Evolutionary conservation across 306 rosid species (phyloP).

Genomic region (Vigna reflexopilosa): DNA sequence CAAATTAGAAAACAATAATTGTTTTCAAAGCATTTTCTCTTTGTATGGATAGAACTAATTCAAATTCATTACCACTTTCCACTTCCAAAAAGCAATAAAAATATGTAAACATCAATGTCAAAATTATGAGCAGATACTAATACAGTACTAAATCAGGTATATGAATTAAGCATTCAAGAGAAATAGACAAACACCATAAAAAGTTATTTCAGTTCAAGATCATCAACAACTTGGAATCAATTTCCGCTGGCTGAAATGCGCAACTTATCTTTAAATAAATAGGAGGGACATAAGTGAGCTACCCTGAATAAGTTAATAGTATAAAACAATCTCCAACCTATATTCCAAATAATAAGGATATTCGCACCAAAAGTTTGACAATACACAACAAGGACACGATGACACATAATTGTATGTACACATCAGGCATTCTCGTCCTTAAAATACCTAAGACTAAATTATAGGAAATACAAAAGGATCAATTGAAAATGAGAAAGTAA

Average conservation of each 20-base stretch:
- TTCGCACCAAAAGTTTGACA: constrained; percentile 12
- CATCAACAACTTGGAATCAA: neutral
- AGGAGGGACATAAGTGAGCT: constrained; percentile 8
- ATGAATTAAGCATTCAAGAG: neutral
- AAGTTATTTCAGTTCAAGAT: neutral
- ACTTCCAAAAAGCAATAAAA: neutral
- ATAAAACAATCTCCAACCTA: constrained; percentile 8
- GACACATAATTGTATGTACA: neutral
- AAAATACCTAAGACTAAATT: constrained; percentile 16
- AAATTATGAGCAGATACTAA: constrained; percentile 3
- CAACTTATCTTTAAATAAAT: constrained; percentile 22
- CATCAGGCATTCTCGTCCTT: constrained; percentile 19
- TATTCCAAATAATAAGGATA: constrained; percentile 27
- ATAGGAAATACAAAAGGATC: neutral
- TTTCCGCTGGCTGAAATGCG: constrained; percentile 27
- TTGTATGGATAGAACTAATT: neutral
- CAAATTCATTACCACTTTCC: neutral
- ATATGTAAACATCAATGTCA: neutral
- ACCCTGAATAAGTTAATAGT: constrained; percentile 12
- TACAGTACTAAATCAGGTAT: neutral
- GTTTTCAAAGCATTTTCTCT: neutral
- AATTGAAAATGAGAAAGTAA: constrained; percentile 9
- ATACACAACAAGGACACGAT: constrained; percentile 10
- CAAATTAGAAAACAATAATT: neutral
- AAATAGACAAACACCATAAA: neutral